These are phyloP conservation scores for Leishmania amazonensis DNA, from an alignment of 208 protist species.

Conservation along the genomic window DNA sequence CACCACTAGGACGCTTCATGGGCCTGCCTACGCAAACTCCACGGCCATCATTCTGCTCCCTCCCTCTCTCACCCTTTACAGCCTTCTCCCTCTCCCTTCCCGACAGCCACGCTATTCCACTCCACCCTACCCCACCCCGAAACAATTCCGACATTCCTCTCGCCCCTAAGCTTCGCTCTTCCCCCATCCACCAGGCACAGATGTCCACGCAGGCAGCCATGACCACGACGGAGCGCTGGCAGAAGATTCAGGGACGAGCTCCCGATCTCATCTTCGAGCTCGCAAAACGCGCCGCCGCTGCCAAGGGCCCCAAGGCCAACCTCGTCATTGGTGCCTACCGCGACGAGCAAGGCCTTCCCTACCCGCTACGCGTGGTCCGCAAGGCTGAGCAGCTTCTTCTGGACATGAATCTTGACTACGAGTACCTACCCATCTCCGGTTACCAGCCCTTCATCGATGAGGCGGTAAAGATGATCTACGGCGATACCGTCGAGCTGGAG, in stretches of 20 bases:
- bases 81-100: background rate
- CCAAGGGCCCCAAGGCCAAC: slow-evolving; percentile 92
- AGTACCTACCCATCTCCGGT: slow-evolving; percentile 97
- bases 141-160: background rate
- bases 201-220: slow-evolving; percentile 7
- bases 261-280: slow-evolving; percentile 66
- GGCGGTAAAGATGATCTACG: slow-evolving; percentile 91
- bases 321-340: slow-evolving; percentile 98
- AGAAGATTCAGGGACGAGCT: slow-evolving; percentile 27
- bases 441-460: slow-evolving; percentile 80
- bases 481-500: slow-evolving; percentile 49
- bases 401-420: slow-evolving; percentile 91
- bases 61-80: background rate
- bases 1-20: background rate
- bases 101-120: background rate
- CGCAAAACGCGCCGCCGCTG: slow-evolving; percentile 37
- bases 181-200: background rate
- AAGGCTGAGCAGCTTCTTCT: slow-evolving; percentile 85
- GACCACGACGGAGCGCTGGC: slow-evolving; percentile 29
- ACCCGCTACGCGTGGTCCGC: slow-evolving; percentile 90
- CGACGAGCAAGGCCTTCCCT: slow-evolving; percentile 93
- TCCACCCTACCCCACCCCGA: background rate
- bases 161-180: background rate
- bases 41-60: background rate
- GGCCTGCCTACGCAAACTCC: slow-evolving; percentile 12